Conservation (phyloP, 805 yeast genomes). For the Tetrapisispora pingtungensis region DNA sequence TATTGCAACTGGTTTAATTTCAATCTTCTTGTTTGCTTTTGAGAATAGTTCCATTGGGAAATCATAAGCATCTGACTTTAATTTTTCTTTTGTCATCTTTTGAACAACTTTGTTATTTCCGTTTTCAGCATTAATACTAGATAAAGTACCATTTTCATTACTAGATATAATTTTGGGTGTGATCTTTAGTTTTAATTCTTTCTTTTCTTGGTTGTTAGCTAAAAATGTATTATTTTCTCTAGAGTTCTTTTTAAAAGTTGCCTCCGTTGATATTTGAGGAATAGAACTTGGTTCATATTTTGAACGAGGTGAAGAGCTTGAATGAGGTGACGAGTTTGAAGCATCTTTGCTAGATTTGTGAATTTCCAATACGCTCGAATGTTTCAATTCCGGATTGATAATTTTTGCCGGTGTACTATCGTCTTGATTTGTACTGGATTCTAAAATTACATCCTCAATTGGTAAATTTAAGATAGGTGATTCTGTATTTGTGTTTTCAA, state of each 20-base stretch:
- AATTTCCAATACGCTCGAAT: background rate
- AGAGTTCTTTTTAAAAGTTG: background rate
- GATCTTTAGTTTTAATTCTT: conserved; percentile 7
- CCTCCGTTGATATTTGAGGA: background rate
- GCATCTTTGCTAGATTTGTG: background rate
- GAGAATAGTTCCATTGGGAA: conserved; percentile 51
- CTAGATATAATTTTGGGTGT: conserved; percentile 9
- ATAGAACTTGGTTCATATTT: conserved; percentile 2
- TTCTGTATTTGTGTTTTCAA: background rate
- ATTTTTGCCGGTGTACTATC: background rate
- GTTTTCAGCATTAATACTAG: background rate
- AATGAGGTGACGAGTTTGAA: background rate
- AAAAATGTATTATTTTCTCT: background rate
- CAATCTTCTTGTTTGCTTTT: conserved; percentile 27
- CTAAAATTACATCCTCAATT: background rate
- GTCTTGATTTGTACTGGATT: background rate
- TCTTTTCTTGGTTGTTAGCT: background rate
- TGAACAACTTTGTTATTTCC: conserved; percentile 14
- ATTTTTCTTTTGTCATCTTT: conserved; percentile 39
- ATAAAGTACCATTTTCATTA: background rate
- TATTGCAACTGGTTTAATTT: conserved; percentile 31
- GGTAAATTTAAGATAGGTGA: background rate
- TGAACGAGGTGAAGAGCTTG: background rate
- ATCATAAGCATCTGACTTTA: conserved; percentile 65
- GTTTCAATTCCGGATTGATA: background rate